Percentiles rank a stretch among this genome's conserved stretches.
phyloP scores from a whole-genome alignment of 352 stramenopile genomes.

The Aphanomyces invadans region DNA sequence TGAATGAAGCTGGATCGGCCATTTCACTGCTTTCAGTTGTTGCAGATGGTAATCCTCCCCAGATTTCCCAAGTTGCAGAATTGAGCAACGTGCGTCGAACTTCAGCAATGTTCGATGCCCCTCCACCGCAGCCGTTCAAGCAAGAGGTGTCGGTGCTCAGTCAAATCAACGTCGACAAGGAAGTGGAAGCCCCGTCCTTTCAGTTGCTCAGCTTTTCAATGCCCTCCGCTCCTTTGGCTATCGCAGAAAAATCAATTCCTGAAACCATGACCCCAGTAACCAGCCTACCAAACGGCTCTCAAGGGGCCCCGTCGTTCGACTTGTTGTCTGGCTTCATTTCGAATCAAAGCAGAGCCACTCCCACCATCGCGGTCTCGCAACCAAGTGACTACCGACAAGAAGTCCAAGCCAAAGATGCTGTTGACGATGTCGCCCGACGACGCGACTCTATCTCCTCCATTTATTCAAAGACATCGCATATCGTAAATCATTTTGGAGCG shows the following conservation, averaged over 20 bases:
- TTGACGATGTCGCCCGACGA: too few relatives aligned
- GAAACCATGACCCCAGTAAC: too few relatives aligned
- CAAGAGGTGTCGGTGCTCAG: not conserved
- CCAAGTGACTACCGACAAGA: too few relatives aligned
- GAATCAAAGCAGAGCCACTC: not conserved
- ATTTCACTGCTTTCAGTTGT: too few relatives aligned
- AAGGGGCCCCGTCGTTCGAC: not conserved
- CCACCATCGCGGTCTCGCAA: not conserved
- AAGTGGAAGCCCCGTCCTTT: conserved; percentile 13
- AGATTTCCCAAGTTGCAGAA: too few relatives aligned
- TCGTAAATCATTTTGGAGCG: too few relatives aligned
- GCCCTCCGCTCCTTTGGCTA: not conserved
- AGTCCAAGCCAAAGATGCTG: too few relatives aligned
- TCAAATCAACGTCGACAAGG: not conserved
- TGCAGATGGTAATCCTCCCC: too few relatives aligned
- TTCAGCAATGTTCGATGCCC: not conserved
- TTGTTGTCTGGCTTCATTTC: not conserved
- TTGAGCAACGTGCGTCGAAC: too few relatives aligned
- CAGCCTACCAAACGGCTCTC: not conserved
- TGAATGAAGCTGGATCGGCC: not conserved
- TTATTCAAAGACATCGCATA: too few relatives aligned
- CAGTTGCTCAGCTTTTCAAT: conserved; percentile 13
- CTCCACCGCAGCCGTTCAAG: not conserved
- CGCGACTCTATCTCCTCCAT: too few relatives aligned
- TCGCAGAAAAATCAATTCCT: not conserved